These are phyloP conservation scores for Epithele typhae DNA, from an alignment of 768 basidiomycete species.

Conservation along the genomic window DNA sequence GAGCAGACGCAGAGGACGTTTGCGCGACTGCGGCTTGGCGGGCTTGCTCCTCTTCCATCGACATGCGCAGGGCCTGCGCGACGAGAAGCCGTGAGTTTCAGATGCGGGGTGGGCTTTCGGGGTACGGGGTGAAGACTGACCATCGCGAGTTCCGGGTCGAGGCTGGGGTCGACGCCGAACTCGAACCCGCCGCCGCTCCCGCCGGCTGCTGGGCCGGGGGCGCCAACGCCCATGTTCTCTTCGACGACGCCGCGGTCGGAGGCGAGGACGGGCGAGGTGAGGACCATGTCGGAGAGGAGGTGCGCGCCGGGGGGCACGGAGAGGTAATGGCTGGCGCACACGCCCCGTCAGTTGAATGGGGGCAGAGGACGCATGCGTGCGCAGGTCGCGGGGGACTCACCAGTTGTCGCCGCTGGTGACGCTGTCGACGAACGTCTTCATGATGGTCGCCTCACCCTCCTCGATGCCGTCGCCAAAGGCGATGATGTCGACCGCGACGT, in stretches of 20 bases:
- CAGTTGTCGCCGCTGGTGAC: constrained; percentile 82
- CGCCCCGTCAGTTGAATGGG: not conserved
- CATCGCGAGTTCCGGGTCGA: constrained; percentile 97
- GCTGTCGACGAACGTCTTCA: constrained; percentile 81
- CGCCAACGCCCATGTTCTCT: constrained; percentile 48
- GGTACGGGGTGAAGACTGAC: constrained; percentile 37
- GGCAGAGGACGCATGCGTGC: not conserved
- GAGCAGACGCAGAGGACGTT: constrained; percentile 28
- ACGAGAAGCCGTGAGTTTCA: too few species aligned
- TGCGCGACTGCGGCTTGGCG: constrained; percentile 54
- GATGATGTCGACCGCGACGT: constrained; percentile 90
- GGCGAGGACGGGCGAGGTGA: constrained; percentile 77
- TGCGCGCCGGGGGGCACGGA: constrained; percentile 72
- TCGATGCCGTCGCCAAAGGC: constrained; percentile 89
- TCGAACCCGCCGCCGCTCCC: constrained; percentile 53
- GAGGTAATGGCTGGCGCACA: constrained; percentile 65
- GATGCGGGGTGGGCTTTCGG: too few species aligned
- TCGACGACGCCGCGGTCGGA: constrained; percentile 73
- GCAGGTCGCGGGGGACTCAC: too few species aligned
- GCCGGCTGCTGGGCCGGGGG: constrained; percentile 28
- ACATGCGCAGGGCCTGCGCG: constrained; percentile 88
- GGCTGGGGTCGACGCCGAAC: constrained; percentile 90
- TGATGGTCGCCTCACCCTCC: constrained; percentile 62
- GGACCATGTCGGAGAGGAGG: constrained; percentile 79
- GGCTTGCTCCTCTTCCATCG: constrained; percentile 91